phyloP scores from a whole-genome alignment of 805 yeast genomes.

The Diddensiella santjacobensis region DNA sequence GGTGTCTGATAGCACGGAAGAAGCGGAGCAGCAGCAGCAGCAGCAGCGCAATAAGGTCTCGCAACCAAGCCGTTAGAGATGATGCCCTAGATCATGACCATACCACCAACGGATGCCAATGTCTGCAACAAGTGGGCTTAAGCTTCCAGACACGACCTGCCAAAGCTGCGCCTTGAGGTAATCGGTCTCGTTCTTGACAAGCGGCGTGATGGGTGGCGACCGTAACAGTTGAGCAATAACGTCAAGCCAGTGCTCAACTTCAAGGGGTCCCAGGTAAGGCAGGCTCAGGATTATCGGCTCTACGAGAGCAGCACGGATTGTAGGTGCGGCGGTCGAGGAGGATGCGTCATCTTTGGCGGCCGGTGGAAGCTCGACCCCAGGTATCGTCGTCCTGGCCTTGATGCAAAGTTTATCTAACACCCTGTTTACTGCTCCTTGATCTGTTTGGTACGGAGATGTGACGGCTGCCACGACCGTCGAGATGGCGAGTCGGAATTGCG shows the following conservation, averaged over 20 bases:
- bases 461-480: constrained; percentile 49
- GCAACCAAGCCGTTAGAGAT: not conserved
- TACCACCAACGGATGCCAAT: constrained; percentile 34
- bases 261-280: constrained; percentile 47
- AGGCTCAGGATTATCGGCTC: constrained; percentile 47
- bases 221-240: constrained; percentile 18
- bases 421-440: constrained; percentile 27
- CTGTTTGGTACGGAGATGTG: constrained; percentile 36
- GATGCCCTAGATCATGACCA: too few relatives aligned
- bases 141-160: constrained; percentile 53
- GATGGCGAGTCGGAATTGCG: constrained; percentile 55
- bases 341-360: constrained; percentile 19
- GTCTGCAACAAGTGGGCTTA: constrained; percentile 38
- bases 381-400: constrained; percentile 29
- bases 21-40: too few relatives aligned
- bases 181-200: constrained; percentile 33
- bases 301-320: constrained; percentile 46
- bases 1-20: not conserved
- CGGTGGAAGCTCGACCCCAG: constrained; percentile 37
- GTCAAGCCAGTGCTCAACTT: constrained; percentile 46
- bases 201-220: constrained; percentile 6
- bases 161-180: constrained; percentile 45
- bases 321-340: constrained; percentile 33
- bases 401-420: constrained; percentile 43
- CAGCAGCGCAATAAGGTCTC: not conserved